phyloP scores from a whole-genome alignment of 225 moss, liverwort and hornwort genomes.

The Physcomitrium patens region DNA sequence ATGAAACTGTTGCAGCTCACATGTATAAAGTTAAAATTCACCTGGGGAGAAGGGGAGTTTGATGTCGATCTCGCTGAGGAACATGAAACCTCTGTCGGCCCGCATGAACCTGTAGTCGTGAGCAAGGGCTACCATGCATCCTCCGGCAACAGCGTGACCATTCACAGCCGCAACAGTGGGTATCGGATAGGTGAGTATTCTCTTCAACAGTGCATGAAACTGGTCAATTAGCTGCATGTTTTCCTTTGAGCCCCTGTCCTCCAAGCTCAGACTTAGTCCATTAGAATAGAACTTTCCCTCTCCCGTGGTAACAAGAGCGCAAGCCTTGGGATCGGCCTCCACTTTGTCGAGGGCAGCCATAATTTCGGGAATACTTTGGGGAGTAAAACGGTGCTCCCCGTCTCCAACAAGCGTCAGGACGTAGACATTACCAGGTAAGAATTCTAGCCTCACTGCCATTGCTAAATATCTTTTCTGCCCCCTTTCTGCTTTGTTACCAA shows the following conservation, averaged over 20 bases:
- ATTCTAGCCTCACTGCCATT: slow-evolving; percentile 62
- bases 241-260: slow-evolving; percentile 44
- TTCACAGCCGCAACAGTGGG: slow-evolving; percentile 83
- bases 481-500: not conserved
- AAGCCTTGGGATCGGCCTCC: slow-evolving; percentile 71
- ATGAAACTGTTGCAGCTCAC: not conserved
- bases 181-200: slow-evolving; percentile 74
- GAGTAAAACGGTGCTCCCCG: slow-evolving; percentile 78
- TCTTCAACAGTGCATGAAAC: slow-evolving; percentile 70
- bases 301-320: slow-evolving; percentile 70
- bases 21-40: slow-evolving; percentile 16
- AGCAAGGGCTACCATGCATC: slow-evolving; percentile 90
- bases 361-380: slow-evolving; percentile 61
- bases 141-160: slow-evolving; percentile 94
- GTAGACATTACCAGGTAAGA: slow-evolving; percentile 57
- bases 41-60: slow-evolving; percentile 79
- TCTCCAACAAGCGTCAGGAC: slow-evolving; percentile 64
- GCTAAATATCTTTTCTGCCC: not conserved
- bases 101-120: slow-evolving; percentile 92
- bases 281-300: slow-evolving; percentile 89
- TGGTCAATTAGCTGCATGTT: slow-evolving; percentile 61
- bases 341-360: slow-evolving; percentile 76
- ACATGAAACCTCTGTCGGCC: slow-evolving; percentile 87
- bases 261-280: slow-evolving; percentile 65
- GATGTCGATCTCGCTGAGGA: slow-evolving; percentile 89